These are phyloP conservation scores for Wickerhamomyces canadensis DNA, from an alignment of 805 yeast genomes.

Conservation along the genomic window DNA sequence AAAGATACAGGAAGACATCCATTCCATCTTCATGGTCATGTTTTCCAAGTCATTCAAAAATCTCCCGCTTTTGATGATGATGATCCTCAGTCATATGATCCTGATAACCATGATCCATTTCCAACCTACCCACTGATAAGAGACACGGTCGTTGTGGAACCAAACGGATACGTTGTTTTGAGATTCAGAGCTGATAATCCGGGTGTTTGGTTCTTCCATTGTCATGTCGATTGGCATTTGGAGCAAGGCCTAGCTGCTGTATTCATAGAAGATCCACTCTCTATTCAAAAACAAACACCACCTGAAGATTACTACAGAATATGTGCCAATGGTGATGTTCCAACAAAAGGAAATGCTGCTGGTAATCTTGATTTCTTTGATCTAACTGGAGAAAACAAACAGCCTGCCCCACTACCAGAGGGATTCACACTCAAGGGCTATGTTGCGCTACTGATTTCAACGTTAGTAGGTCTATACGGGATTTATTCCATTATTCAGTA, in stretches of 20 bases:
- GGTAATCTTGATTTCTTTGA: conserved; percentile 53
- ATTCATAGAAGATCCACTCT: conserved; percentile 64
- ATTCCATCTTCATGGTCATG: conserved; percentile 73
- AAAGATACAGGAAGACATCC: conserved; percentile 74
- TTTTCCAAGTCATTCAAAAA: conserved; percentile 53
- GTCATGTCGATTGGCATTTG: conserved; percentile 85
- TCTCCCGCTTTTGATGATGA: conserved; percentile 47
- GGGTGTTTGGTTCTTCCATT: conserved; percentile 93
- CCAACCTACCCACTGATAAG: conserved; percentile 61
- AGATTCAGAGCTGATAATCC: conserved; percentile 83
- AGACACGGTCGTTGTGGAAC: conserved; percentile 66
- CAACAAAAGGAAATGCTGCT: conserved; percentile 68
- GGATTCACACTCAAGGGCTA: conserved; percentile 74
- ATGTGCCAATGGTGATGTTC: conserved; percentile 43
- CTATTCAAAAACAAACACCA: conserved; percentile 36
- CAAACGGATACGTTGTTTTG: conserved; percentile 61
- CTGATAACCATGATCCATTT: conserved; percentile 34
- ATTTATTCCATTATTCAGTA: conserved; percentile 51
- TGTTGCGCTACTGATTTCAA: conserved; percentile 50
- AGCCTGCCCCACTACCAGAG: conserved; percentile 55
- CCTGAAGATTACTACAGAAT: conserved; percentile 44
- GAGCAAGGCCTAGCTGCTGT: conserved; percentile 75
- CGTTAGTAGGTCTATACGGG: conserved; percentile 55
- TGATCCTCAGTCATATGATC: conserved; percentile 50
- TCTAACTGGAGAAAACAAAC: conserved; percentile 54